These are phyloP conservation scores for Ilyonectria robusta DNA, from an alignment of 2,329 filamentous ascomycete genomes.

Conservation along the genomic window DNA sequence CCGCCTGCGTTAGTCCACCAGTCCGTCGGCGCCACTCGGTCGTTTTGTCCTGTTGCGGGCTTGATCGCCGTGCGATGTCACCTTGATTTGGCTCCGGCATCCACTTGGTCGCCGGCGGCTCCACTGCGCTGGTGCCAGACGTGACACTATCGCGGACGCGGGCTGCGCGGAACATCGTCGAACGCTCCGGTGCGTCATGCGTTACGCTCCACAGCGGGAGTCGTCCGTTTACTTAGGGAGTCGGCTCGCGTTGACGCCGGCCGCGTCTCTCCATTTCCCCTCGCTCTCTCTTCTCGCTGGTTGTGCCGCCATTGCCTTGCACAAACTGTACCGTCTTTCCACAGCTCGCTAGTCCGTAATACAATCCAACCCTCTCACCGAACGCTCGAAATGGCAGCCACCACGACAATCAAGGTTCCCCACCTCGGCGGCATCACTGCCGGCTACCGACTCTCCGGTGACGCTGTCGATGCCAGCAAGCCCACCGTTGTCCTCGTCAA, in stretches of 20 bases:
- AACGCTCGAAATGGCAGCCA: conserved; percentile 53
- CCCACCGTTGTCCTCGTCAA: conserved; percentile 67
- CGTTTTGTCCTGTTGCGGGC: background rate
- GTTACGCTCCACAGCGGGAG: background rate
- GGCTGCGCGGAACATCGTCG: background rate
- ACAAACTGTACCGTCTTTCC: conserved; percentile 8
- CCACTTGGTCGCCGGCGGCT: background rate
- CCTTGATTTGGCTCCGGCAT: background rate
- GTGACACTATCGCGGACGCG: background rate
- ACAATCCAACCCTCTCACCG: conserved; percentile 1
- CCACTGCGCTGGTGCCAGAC: background rate
- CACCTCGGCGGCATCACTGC: conserved; percentile 64
- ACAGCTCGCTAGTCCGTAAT: background rate
- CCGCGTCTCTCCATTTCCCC: background rate
- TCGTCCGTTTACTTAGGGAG: background rate
- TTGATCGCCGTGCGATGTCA: background rate
- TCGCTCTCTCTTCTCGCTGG: background rate
- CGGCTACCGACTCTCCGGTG: conserved; percentile 60
- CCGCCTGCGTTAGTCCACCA: background rate
- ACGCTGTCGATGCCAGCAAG: conserved; percentile 63
- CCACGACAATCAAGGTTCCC: conserved; percentile 60
- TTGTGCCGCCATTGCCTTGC: background rate
- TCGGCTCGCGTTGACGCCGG: background rate
- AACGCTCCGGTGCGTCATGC: background rate
- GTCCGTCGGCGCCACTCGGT: background rate